A percentile compares a stretch with the other conserved stretches of the same genome.
Conservation (phyloP, 2,329 filamentous ascomycete species). For the Sphaerostilbella broomeana region DNA sequence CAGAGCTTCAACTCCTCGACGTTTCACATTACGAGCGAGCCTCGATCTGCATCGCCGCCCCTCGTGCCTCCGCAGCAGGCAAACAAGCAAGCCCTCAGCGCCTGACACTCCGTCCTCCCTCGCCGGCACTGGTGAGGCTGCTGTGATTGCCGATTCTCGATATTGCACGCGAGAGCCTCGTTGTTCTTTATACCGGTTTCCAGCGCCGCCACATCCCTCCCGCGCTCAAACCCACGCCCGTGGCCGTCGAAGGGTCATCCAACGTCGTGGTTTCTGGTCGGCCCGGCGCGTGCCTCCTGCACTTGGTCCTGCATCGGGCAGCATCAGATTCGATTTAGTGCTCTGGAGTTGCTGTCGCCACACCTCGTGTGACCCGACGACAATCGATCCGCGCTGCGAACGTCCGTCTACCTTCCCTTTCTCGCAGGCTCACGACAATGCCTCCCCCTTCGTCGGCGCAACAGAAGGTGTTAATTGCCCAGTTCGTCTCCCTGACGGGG, state of each 20-base stretch:
- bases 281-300: background rate
- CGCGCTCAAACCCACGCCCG: too few relatives aligned
- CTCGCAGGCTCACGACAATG: constrained; percentile 22
- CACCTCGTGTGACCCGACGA: constrained; percentile 9
- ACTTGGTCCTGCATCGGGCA: constrained; percentile 5
- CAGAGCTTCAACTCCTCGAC: background rate
- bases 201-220: too few relatives aligned
- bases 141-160: too few relatives aligned
- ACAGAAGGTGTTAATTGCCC: constrained; percentile 34
- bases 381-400: background rate
- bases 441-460: constrained; percentile 30
- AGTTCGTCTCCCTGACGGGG: constrained; percentile 40
- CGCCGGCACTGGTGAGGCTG: too few relatives aligned
- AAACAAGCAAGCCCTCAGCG: background rate
- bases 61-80: background rate
- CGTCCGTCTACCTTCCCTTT: constrained; percentile 9
- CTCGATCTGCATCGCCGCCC: background rate
- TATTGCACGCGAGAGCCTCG: too few relatives aligned
- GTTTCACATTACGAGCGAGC: constrained; percentile 5
- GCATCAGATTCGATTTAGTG: constrained; percentile 4
- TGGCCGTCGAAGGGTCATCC: too few relatives aligned
- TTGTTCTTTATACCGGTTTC: too few relatives aligned
- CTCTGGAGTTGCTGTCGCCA: constrained; percentile 1
- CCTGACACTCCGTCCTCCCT: too few relatives aligned
- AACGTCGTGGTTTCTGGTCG: too few relatives aligned